A percentile compares a stretch with the other conserved stretches of the same genome.
Conservation (phyloP, 768 basidiomycete species). For the Suillus decipiens region DNA sequence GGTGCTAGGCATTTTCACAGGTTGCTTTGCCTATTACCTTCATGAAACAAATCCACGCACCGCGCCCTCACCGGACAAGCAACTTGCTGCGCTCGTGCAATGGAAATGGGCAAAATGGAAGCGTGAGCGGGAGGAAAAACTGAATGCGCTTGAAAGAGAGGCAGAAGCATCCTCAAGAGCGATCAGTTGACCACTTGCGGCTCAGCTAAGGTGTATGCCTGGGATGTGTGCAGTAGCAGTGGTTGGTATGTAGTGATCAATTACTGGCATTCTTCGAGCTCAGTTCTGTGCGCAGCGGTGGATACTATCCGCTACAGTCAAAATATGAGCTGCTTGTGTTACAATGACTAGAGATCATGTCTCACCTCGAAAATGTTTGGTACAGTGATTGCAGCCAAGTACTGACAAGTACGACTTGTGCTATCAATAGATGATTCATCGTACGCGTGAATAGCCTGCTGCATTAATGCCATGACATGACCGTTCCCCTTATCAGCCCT, state of each 20-base stretch:
- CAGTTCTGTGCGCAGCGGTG: background rate
- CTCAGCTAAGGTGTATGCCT: background rate
- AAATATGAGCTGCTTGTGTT: background rate
- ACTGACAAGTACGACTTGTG: background rate
- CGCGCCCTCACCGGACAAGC: conserved; percentile 55
- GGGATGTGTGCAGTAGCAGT: no score
- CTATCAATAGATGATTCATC: background rate
- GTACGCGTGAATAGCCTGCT: background rate
- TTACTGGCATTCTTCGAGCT: background rate
- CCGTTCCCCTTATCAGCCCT: background rate
- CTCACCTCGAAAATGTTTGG: background rate
- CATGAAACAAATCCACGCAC: conserved; percentile 81
- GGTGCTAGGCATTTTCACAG: conserved; percentile 75
- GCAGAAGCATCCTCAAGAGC: conserved; percentile 4
- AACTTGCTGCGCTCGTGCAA: conserved; percentile 50
- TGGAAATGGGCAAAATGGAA: conserved; percentile 67
- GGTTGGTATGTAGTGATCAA: conserved; percentile 1
- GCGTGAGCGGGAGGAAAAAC: conserved; percentile 17
- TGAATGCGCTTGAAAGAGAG: conserved; percentile 11
- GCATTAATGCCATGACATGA: background rate
- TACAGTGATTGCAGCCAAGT: background rate
- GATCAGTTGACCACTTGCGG: background rate
- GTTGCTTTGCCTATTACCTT: conserved; percentile 75
- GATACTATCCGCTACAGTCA: background rate
- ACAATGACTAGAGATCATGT: background rate